Evolutionary conservation across 2,329 filamentous ascomycete genomes (phyloP), one percentile per base, ranked within the genome.

Genomic region (Westerdykella ornata): DNA sequence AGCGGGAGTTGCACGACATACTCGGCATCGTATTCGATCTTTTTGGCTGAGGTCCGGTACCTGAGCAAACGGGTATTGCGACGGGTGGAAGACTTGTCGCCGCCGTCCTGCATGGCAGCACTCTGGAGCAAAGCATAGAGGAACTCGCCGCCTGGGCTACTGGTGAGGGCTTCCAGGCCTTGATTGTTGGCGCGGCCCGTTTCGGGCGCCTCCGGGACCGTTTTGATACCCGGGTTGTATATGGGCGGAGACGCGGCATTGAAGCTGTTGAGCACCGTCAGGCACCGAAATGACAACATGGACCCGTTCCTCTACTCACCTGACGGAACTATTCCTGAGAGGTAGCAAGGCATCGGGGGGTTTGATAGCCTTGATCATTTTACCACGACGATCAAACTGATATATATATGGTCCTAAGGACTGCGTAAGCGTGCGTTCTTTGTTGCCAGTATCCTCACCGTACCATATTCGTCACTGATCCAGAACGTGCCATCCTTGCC

Each of bases 111-210:
- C 2, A 61, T 55, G 1, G 78, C 67, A 0, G 82, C 81, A 1
- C 77, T 79, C 58, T 88, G 83, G 16, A 85, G 67, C 42, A 87
- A 70, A 1, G 76, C 74, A 55, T 78, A 86, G 9, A 87, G 68
- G 2, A 71, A 77, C 46, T 77, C 78, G 8, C 81, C 80, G 48
- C 84, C 77, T 0, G 73, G 69, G 3, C 75, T 78, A n/a, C 76
- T 63, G 0, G 80, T 82, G 37, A 88, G 63, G 0, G 79, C 82
- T 62, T 88, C 84, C 37, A 87, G 77, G n/a, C 84, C 83, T 58
- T 85, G 82, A 61, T 88, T 88, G 61, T 88, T 86, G 41, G 74
- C 70, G 15, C 84, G 75, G 11, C 84, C 84, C 1, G 74, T 74
- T 1, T 72, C 69, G 0, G 81, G 78, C 48, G 82, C 70, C 12